Conservation (phyloP, 768 basidiomycete species). For the Collybia sp. region DNA sequence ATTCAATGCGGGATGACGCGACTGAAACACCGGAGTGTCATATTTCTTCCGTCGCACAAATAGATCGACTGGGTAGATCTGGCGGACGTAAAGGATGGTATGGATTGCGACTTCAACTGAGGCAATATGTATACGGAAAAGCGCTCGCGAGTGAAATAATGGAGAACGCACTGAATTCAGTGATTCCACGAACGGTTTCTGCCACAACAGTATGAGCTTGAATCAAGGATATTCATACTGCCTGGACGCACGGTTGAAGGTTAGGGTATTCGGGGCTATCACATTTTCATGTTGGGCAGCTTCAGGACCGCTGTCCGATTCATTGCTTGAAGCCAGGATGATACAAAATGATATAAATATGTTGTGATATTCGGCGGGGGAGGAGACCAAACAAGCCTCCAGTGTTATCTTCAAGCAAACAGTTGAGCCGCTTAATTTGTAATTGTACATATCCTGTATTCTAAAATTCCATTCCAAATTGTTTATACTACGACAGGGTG, state of each 20-base stretch:
- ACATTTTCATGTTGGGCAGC: no score
- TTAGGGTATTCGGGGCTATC: slow-evolving; percentile 16
- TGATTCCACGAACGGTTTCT: slow-evolving; percentile 64
- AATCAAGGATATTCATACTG: not conserved
- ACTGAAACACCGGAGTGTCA: slow-evolving; percentile 87
- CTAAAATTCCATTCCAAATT: no score
- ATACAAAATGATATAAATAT: no score
- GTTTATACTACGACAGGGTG: no score
- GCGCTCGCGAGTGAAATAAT: not conserved
- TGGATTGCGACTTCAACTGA: slow-evolving; percentile 94
- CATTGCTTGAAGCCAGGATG: no score
- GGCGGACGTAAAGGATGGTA: slow-evolving; percentile 85
- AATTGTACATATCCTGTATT: no score
- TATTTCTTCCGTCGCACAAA: slow-evolving; percentile 89
- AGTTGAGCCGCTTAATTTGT: no score
- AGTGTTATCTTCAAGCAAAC: no score
- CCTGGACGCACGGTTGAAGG: slow-evolving; percentile 26
- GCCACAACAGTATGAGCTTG: slow-evolving; percentile 3
- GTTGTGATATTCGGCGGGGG: no score
- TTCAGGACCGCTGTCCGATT: no score
- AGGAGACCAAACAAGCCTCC: no score
- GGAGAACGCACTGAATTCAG: slow-evolving; percentile 61
- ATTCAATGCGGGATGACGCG: slow-evolving; percentile 84
- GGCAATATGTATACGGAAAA: not conserved
- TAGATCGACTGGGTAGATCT: slow-evolving; percentile 84